Percentiles rank a stretch among this genome's conserved stretches.
Evolutionary conservation across 192 early-diverging fungal genomes (phyloP).

Genomic region (Podila minutissima): DNA sequence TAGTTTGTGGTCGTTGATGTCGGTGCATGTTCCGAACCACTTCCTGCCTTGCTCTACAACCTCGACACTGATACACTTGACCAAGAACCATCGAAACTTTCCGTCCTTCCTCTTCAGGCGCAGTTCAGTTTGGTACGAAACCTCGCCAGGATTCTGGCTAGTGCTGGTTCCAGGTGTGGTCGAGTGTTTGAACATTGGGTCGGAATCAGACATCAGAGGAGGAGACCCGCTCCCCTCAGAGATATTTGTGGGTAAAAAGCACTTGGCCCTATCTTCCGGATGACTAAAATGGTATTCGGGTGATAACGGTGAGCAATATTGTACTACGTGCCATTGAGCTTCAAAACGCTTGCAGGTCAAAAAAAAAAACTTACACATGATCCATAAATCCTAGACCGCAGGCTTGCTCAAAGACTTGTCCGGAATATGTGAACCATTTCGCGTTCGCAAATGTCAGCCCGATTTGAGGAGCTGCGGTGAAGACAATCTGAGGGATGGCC

Average conservation of each 20-base stretch:
- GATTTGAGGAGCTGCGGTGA: conserved; percentile 58
- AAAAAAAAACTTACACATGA: conserved; percentile 45
- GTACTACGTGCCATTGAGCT: too few species aligned
- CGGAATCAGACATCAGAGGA: conserved; percentile 1
- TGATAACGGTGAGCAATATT: neutral
- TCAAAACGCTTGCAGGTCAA: too few species aligned
- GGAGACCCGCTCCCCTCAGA: conserved; percentile 15
- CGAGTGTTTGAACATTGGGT: conserved; percentile 4
- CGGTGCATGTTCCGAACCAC: conserved; percentile 71
- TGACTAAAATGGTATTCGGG: conserved; percentile 16
- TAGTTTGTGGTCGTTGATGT: conserved; percentile 69
- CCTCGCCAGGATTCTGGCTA: conserved; percentile 37
- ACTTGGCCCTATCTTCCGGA: conserved; percentile 58
- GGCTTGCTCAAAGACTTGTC: conserved; percentile 58
- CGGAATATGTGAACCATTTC: conserved; percentile 65
- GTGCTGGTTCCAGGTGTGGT: conserved; percentile 21
- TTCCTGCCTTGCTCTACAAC: conserved; percentile 55
- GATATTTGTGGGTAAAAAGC: conserved; percentile 56
- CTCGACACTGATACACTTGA: conserved; percentile 67
- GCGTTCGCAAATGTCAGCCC: conserved; percentile 64
- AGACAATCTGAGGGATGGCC: conserved; percentile 70
- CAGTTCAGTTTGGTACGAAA: conserved; percentile 58
- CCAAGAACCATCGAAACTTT: conserved; percentile 62
- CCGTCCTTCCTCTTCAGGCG: conserved; percentile 55
- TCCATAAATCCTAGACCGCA: conserved; percentile 63